Conservation (phyloP, 73 alveolate species). For the Stentor roeselii region DNA sequence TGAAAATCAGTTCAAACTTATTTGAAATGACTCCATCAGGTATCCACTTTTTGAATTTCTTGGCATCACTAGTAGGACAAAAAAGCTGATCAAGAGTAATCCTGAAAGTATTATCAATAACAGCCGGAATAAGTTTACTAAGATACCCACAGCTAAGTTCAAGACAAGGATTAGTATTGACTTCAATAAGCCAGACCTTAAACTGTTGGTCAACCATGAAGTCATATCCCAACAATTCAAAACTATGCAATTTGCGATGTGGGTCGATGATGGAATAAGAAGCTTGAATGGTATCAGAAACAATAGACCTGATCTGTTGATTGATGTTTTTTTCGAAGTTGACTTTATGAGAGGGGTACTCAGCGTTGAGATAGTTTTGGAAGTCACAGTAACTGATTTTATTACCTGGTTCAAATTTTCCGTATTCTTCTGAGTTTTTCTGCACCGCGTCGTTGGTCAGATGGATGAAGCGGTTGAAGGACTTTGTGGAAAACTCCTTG, state of each 20-base stretch:
- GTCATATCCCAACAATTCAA: slow-evolving; percentile 70
- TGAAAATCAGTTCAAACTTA: too few species aligned
- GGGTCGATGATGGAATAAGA: too few species aligned
- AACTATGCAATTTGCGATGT: too few species aligned
- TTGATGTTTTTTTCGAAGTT: too few species aligned
- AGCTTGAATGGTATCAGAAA: too few species aligned
- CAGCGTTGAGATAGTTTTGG: too few species aligned
- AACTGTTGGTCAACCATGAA: slow-evolving; percentile 71
- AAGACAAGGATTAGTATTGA: slow-evolving; percentile 69
- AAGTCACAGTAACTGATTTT: slow-evolving; percentile 56
- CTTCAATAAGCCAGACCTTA: slow-evolving; percentile 70
- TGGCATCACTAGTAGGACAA: too few species aligned
- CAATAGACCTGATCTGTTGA: too few species aligned
- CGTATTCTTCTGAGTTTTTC: slow-evolving; percentile 62
- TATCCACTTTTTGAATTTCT: too few species aligned
- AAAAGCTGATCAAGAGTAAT: slow-evolving; percentile 43
- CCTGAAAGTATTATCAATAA: slow-evolving; percentile 70
- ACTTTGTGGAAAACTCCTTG: slow-evolving; percentile 41
- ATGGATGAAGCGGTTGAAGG: slow-evolving; percentile 36
- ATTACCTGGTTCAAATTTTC: slow-evolving; percentile 77
- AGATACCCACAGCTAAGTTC: slow-evolving; percentile 60
- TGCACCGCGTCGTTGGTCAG: slow-evolving; percentile 78
- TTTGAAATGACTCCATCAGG: too few species aligned
- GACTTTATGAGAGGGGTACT: too few species aligned
- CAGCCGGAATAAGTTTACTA: slow-evolving; percentile 58